Evolutionary conservation across 78 protist genomes (phyloP), one percentile per base, ranked within the genome.

Genomic region (Emiliania huxleyi): DNA sequence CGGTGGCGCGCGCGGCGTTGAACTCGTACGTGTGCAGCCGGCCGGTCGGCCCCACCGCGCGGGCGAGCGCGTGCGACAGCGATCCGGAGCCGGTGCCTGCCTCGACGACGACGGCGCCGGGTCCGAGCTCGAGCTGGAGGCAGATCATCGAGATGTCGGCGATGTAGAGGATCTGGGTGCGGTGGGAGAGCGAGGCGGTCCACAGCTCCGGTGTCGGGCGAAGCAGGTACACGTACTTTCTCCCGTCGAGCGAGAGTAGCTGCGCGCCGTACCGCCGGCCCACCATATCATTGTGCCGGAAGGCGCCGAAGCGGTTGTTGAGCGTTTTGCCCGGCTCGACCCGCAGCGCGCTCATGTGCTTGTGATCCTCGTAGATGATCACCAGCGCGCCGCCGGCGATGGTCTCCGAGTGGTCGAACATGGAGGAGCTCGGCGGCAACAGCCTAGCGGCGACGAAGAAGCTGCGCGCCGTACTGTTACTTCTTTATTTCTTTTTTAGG

Each of bases 21-120:
- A 96, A 98, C 29, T 98, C 99, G 69, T 93, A 96, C 45, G 99
- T 98, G 93, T 62, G 52, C 29, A 98, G 79, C 45, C 84, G 96
- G 56, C 99, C 99, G 11, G 43, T 6, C 33, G 97, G 97, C 43
- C 94, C 95, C n/a, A 97, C 87, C 0, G 96, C 94, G 18, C 96
- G 55, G 5, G 96, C 95, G 25, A 97, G 71, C 3, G 97, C 89
- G 40, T 95, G 95, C n/a, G 98, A 93, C 25, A 98, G 77, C 3
- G 96, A 40, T 11, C 98, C 99, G 43, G 96, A 91, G 40, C 99
- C 99, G 4, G 99, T 98, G 35, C 99, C 99, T 3, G 97, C 88
- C 79, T 97, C 98, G 37, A 97, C 93, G 29, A 96, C 98, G 26
- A 48, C 45, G 3, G 49, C 18, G 0, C 98, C 98, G n/a, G 96